Evolutionary conservation across 2,329 filamentous ascomycete species (phyloP).

Genomic region (Ophiocordyceps camponoti-floridani): DNA sequence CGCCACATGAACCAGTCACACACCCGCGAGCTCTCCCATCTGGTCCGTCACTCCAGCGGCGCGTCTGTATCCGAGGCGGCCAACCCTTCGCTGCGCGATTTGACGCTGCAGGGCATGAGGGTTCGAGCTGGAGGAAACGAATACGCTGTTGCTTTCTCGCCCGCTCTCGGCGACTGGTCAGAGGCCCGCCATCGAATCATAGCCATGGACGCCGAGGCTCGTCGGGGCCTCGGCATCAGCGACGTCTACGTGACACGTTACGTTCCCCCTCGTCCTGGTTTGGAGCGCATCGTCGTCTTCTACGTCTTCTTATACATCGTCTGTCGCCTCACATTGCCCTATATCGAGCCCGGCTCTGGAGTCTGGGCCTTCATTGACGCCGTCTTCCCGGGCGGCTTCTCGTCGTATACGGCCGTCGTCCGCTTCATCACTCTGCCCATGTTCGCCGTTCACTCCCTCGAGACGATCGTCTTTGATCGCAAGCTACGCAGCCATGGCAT

Average conservation of each 20-base stretch:
- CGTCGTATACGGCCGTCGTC: slow-evolving; percentile 39
- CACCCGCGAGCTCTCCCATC: slow-evolving; percentile 52
- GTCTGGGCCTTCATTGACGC: slow-evolving; percentile 30
- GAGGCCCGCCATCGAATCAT: slow-evolving; percentile 57
- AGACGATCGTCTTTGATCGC: slow-evolving; percentile 36
- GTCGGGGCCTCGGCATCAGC: slow-evolving; percentile 41
- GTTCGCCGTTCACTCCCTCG: slow-evolving; percentile 44
- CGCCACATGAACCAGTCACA: slow-evolving; percentile 82
- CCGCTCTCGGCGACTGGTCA: slow-evolving; percentile 47
- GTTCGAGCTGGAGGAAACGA: slow-evolving; percentile 27
- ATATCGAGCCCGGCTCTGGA: slow-evolving; percentile 32
- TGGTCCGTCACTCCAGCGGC: slow-evolving; percentile 54
- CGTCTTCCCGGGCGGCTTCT: slow-evolving; percentile 38
- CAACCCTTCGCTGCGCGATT: slow-evolving; percentile 38
- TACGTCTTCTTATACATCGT: slow-evolving; percentile 35
- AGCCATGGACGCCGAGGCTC: slow-evolving; percentile 43
- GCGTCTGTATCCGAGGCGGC: slow-evolving; percentile 34
- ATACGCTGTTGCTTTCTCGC: slow-evolving; percentile 44
- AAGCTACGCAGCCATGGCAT: slow-evolving; percentile 30
- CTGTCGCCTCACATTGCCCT: slow-evolving; percentile 26
- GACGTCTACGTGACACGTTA: slow-evolving; percentile 23
- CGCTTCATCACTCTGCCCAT: slow-evolving; percentile 39
- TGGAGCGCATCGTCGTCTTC: slow-evolving; percentile 34
- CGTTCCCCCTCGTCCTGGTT: slow-evolving; percentile 16
- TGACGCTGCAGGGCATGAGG: slow-evolving; percentile 47